phyloP scores from a whole-genome alignment of 2,329 filamentous ascomycete species.

The Cladosporium sp. region DNA sequence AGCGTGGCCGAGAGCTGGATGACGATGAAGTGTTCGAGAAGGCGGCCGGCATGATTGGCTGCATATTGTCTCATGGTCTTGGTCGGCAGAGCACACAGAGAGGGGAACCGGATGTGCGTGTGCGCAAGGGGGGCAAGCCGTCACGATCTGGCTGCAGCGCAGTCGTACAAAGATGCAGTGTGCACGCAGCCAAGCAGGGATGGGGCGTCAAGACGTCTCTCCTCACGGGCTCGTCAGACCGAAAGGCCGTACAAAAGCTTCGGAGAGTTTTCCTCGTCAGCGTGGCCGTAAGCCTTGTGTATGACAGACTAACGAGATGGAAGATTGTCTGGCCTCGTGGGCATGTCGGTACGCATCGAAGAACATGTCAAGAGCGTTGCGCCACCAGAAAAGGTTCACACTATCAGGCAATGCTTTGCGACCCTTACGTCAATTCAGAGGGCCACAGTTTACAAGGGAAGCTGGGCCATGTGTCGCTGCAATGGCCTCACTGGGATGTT shows the following conservation, averaged over 20 bases:
- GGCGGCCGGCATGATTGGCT: slow-evolving; percentile 4
- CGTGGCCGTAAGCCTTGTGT: background rate
- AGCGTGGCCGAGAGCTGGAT: slow-evolving; percentile 2
- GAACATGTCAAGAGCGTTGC: background rate
- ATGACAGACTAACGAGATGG: slow-evolving; percentile 1
- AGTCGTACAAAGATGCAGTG: slow-evolving; percentile 17
- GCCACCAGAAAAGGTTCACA: background rate
- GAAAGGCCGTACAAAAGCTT: slow-evolving; percentile 4
- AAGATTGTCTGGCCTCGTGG: background rate
- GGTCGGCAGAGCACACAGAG: slow-evolving; percentile 6
- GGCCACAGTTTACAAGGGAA: slow-evolving; percentile 1
- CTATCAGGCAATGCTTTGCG: background rate
- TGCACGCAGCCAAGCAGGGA: slow-evolving; percentile 12
- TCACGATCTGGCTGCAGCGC: slow-evolving; percentile 18
- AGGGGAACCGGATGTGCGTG: slow-evolving; percentile 8
- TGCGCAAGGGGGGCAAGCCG: slow-evolving; percentile 14
- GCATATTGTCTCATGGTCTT: slow-evolving; percentile 1
- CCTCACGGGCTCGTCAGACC: slow-evolving; percentile 6
- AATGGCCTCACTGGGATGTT: slow-evolving; percentile 7
- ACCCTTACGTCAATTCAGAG: background rate
- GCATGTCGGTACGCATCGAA: background rate
- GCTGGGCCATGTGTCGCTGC: background rate
- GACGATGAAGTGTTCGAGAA: background rate
- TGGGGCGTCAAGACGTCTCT: slow-evolving; percentile 13
- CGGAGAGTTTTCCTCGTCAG: slow-evolving; percentile 10